Percentiles rank a stretch among this genome's conserved stretches.
phyloP scores from a whole-genome alignment of 148 eudicot genomes.

The Arbutus unedo region DNA sequence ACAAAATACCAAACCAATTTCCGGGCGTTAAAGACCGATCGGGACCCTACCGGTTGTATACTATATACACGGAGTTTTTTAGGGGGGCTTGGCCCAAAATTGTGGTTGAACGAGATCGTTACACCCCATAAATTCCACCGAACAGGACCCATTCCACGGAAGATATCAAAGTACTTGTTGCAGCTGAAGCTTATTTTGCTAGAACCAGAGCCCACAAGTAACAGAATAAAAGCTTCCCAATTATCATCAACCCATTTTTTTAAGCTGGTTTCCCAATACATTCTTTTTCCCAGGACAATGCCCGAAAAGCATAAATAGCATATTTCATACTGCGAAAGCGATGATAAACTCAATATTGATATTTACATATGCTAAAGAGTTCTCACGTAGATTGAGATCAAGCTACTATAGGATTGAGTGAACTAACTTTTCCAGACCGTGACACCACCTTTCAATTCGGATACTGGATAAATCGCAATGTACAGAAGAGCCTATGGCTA shows the following conservation, averaged over 20 bases:
- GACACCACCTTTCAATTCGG: neutral
- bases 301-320: neutral
- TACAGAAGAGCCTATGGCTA: neutral
- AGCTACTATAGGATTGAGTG: slow-evolving; percentile 4
- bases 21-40: no score
- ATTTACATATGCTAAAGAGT: slow-evolving; percentile 27
- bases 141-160: no score
- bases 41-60: no score
- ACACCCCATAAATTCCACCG: no score
- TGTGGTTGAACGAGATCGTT: no score
- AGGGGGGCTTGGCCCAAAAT: no score
- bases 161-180: neutral
- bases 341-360: slow-evolving; percentile 16
- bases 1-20: no score
- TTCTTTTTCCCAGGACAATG: neutral
- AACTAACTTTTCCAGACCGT: neutral
- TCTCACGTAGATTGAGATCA: slow-evolving; percentile 10
- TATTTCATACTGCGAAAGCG: neutral
- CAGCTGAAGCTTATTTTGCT: neutral
- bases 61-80: no score
- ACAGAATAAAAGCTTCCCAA: neutral
- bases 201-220: neutral
- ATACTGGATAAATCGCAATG: neutral
- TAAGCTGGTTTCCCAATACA: neutral
- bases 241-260: neutral